Evolutionary conservation across 805 yeast genomes (phyloP), one percentile per base, ranked within the genome.

Genomic region (Saccharomycopsis amapae): DNA sequence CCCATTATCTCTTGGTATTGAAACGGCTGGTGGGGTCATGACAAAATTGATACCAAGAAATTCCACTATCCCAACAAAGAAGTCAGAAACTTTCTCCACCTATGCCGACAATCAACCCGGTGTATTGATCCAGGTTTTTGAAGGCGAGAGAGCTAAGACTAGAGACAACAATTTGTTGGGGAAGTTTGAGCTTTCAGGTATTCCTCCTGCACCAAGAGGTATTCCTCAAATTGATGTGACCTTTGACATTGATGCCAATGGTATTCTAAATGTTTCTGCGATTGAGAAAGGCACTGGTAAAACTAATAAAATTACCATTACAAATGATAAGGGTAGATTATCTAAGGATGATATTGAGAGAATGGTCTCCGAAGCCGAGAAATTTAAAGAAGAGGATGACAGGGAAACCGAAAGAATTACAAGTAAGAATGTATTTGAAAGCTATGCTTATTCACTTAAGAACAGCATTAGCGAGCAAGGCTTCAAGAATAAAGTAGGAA

Each of bases 11-110:
- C 68, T 88, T 60, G 97, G 97, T 81, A 88, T 88, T 70, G 96
- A 88, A 76, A 89, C 96, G 58, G 96, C 96, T 62, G 97, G 97
- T 78, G 96, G 96, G 80, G 89, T 88, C 72, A 88, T 88, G 95
- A 88, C 96, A 68, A 86, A 86, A 74, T 80, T 89, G 72, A 89
- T 88, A 61, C 95, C 95, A 70, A 82, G 96, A 75, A 88, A 88
- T 80, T 83, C 95, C 47, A 87, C 96, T 53, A 87, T 88, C 58
- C 97, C 97, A 71, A 85, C 96, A 69, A 88, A 88, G 81, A 89
- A 89, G 76, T 86, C 96, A 33, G 96, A 87, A 76, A 81, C 84
- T 56, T 88, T 89, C 84, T 86, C 96, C 53, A 88, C 97, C 55
- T 86, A 85, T 67, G 89, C 96, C 60, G 97, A 89, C 71, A 88